A percentile compares a stretch with the other conserved stretches of the same genome.
Evolutionary conservation across 768 basidiomycete genomes (phyloP).

Genomic region (Suillus cothurnatus): DNA sequence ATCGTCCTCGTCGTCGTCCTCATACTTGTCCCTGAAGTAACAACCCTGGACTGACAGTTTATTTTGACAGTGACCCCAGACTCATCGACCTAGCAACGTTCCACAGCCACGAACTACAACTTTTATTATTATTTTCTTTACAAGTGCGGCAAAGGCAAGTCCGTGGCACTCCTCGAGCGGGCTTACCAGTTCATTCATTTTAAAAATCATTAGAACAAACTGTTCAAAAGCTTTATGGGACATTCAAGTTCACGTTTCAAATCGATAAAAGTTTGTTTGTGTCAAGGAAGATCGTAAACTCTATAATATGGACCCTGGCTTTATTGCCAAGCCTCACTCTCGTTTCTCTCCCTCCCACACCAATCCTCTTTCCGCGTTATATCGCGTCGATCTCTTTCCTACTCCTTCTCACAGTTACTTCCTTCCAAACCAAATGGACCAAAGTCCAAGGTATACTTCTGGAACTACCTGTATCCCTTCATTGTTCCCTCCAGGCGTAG

Average conservation of each 20-base stretch:
- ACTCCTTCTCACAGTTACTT: slow-evolving; percentile 18
- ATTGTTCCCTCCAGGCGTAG: slow-evolving; percentile 54
- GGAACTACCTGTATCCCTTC: slow-evolving; percentile 44
- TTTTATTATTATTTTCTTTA: background rate
- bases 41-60: slow-evolving; percentile 1
- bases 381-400: slow-evolving; percentile 20
- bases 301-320: slow-evolving; percentile 30
- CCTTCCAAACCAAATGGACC: slow-evolving; percentile 32
- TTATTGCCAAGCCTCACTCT: slow-evolving; percentile 37
- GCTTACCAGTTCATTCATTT: background rate
- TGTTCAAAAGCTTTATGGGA: background rate
- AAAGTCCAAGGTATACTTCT: slow-evolving; percentile 30
- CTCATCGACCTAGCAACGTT: slow-evolving; percentile 4
- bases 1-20: background rate
- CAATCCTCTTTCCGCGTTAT: slow-evolving; percentile 23
- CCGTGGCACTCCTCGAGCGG: background rate
- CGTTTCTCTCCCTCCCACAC: slow-evolving; percentile 39
- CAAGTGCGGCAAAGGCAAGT: background rate
- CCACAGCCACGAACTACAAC: slow-evolving; percentile 1
- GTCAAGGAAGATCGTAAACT: slow-evolving; percentile 4
- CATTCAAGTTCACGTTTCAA: background rate
- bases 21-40: background rate
- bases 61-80: slow-evolving; percentile 6
- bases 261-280: slow-evolving; percentile 1
- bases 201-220: background rate